Evolutionary conservation across 192 early-diverging fungal species (phyloP).

Genomic region (Spizellomyces sp.): DNA sequence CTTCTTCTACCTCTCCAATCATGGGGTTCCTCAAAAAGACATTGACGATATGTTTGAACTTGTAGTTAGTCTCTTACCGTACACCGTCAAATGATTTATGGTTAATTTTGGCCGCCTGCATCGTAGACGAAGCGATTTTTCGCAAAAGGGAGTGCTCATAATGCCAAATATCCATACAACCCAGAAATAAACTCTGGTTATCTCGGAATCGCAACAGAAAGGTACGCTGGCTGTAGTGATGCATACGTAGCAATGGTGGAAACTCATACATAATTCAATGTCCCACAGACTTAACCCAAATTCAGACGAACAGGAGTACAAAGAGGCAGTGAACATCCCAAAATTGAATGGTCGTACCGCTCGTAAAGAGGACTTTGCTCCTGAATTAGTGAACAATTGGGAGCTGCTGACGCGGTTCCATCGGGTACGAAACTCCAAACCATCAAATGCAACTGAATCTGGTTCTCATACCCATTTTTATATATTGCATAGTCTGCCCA

Average conservation of each 20-base stretch:
- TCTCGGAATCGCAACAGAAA: slow-evolving; percentile 55
- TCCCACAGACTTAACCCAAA: slow-evolving; percentile 18
- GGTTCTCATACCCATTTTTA: background rate
- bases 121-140: slow-evolving; percentile 49
- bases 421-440: background rate
- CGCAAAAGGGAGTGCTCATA: slow-evolving; percentile 47
- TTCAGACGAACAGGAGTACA: slow-evolving; percentile 57
- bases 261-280: too few species aligned
- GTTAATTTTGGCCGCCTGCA: too few species aligned
- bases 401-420: slow-evolving; percentile 34
- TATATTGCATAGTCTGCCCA: slow-evolving; percentile 31
- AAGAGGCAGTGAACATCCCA: slow-evolving; percentile 66
- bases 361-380: slow-evolving; percentile 7
- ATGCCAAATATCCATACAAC: slow-evolving; percentile 43
- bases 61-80: background rate
- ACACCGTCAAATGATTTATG: too few species aligned
- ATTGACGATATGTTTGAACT: slow-evolving; percentile 56
- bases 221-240: slow-evolving; percentile 8
- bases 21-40: slow-evolving; percentile 51
- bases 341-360: slow-evolving; percentile 40
- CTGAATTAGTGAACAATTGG: background rate
- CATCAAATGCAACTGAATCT: background rate
- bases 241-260: too few species aligned
- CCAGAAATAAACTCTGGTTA: slow-evolving; percentile 54
- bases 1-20: slow-evolving; percentile 67